Evolutionary conservation across 257 asterid species (phyloP).

Genomic region (Solanum etuberosum): DNA sequence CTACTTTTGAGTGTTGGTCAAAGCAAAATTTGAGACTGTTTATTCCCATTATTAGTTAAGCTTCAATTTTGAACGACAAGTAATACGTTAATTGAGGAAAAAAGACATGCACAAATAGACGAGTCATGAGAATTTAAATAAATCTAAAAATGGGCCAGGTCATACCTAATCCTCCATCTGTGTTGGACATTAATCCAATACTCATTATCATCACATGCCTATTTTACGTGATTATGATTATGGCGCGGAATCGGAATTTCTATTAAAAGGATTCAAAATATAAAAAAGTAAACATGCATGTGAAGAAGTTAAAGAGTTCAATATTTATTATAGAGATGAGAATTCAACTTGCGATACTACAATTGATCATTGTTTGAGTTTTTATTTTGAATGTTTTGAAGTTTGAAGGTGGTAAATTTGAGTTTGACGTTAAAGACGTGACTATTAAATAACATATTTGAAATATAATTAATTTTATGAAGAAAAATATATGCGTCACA

Average conservation of each 20-base stretch:
- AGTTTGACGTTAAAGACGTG: too few relatives aligned
- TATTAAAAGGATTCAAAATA: too few relatives aligned
- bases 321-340: too few relatives aligned
- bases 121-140: not conserved
- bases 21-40: not conserved
- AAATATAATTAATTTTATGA: too few relatives aligned
- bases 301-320: too few relatives aligned
- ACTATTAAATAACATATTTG: too few relatives aligned
- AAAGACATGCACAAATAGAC: not conserved
- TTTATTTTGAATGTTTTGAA: too few relatives aligned
- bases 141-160: not conserved
- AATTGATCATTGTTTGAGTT: too few relatives aligned
- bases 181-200: conserved; percentile 2
- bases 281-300: too few relatives aligned
- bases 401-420: too few relatives aligned
- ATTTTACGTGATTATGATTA: not conserved
- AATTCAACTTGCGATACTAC: too few relatives aligned
- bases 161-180: conserved; percentile 7
- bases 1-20: not conserved
- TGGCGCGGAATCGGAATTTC: too few relatives aligned
- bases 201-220: not conserved
- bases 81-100: conserved; percentile 9
- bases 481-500: not conserved
- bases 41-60: not conserved
- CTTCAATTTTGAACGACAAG: not conserved